phyloP scores from a whole-genome alignment of 1,284 basidiomycete genomes.

The Takashimella tepidaria region DNA sequence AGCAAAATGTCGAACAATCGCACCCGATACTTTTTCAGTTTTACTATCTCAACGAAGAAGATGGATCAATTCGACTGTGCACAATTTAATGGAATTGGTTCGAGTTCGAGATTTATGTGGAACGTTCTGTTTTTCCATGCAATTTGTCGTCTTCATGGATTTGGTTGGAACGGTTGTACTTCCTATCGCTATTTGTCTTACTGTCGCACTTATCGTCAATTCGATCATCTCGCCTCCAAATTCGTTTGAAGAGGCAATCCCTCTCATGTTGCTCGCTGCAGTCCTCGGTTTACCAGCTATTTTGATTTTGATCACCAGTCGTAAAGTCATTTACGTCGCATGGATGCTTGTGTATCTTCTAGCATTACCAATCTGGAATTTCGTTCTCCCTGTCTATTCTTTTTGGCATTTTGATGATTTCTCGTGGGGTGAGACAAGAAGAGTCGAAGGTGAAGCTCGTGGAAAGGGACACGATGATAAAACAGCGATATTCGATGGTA shows the following conservation, averaged over 20 bases:
- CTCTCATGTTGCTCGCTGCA: conserved; percentile 78
- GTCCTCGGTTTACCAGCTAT: conserved; percentile 91
- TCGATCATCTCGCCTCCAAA: conserved; percentile 84
- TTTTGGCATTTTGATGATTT: conserved; percentile 99
- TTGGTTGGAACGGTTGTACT: conserved; percentile 91
- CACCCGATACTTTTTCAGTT: conserved; percentile 90
- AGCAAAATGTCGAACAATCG: conserved; percentile 96
- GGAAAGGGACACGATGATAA: conserved; percentile 63
- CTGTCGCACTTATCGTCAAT: conserved; percentile 82
- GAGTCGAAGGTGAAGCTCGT: conserved; percentile 81
- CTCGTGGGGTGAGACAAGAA: conserved; percentile 97
- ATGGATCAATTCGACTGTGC: conserved; percentile 99
- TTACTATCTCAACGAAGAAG: conserved; percentile 93
- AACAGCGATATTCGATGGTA: conserved; percentile 54
- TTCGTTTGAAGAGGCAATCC: conserved; percentile 87
- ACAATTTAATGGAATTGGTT: conserved; percentile 91
- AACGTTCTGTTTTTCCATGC: conserved; percentile 96
- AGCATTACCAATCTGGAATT: conserved; percentile 93
- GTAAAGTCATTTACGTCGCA: conserved; percentile 90
- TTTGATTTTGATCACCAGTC: conserved; percentile 86
- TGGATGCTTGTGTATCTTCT: conserved; percentile 97
- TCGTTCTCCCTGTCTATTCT: conserved; percentile 85
- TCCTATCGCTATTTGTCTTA: conserved; percentile 96
- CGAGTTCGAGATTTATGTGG: conserved; percentile 92
- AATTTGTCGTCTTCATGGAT: conserved; percentile 98